Evolutionary conservation across 495 filamentous ascomycete genomes (phyloP), one percentile per base, ranked within the genome.

Genomic region (Tuber umbilicatum): DNA sequence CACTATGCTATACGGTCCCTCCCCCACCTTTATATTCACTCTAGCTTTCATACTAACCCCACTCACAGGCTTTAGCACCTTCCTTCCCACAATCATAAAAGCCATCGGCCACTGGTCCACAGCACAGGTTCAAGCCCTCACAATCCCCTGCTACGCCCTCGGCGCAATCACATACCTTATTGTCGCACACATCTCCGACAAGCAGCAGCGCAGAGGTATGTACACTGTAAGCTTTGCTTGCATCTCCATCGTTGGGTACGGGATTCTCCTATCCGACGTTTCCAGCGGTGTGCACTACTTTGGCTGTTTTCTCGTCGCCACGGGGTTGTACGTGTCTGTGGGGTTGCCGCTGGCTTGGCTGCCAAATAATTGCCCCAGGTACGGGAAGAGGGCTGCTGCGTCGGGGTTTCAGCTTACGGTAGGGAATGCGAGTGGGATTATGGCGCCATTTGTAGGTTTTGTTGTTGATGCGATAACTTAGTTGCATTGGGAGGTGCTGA

Each of bases 51-150:
- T 19, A 17, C 55, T 64, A 17, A 64, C 55, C 14, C 10, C 12
- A 35, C 27, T 17, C 74, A 4, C 47, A 86, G 85, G 90, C 5
- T 94, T 88, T 82, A 89, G 87, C 75, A 92, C 90, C 1, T 94
- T 94, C 79, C 84, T 93, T 5, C 91, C 92, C 0, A 94, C 90
- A 37, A 93, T 94, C 77, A 93, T 94, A 83, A 84, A 88, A 40
- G 89, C 86, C 17, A 87, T 93, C 73, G 89, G 90, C 2, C 79
- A 84, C 23, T 93, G 90, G 87, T 85, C 87, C 0, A 84, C 84
- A 0, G 86, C 90, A 0, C 83, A 91, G 73, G 86, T 91, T 27
- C 92, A 94, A 82, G 87, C 91, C 38, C 87, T 93, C n/a, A 93
- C 91, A 0, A 91, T 94, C 64, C 92, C 92, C 5, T 91, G 90